A percentile compares a stretch with the other conserved stretches of the same genome.
phyloP scores from a whole-genome alignment of 768 basidiomycete species.

The Hypholoma fasciculare region DNA sequence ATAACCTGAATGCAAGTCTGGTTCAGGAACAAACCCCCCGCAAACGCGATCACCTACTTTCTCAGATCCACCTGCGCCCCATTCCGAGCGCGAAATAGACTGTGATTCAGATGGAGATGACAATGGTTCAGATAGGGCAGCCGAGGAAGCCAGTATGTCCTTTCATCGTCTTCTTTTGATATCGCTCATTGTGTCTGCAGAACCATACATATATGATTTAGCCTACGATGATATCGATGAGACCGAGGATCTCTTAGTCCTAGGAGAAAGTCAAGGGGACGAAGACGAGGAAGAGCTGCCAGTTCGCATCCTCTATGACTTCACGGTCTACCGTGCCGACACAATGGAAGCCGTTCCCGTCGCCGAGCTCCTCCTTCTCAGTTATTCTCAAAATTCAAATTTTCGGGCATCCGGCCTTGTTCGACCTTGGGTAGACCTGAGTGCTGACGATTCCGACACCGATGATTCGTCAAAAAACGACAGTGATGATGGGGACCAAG shows the following conservation, averaged over 20 bases:
- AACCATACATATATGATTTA: not conserved
- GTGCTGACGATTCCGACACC: slow-evolving; percentile 18
- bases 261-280: slow-evolving; percentile 36
- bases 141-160: not conserved
- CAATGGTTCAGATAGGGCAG: too few species aligned
- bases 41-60: not conserved
- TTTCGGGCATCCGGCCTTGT: slow-evolving; percentile 43
- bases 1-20: not conserved
- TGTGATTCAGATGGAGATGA: too few species aligned
- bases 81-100: not conserved
- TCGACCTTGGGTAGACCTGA: slow-evolving; percentile 33
- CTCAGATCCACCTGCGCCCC: not conserved
- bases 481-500: not conserved
- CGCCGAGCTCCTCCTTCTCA: slow-evolving; percentile 35
- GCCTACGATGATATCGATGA: slow-evolving; percentile 36
- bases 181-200: not conserved
- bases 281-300: slow-evolving; percentile 45
- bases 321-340: slow-evolving; percentile 46
- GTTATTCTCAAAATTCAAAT: slow-evolving; percentile 27
- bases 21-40: not conserved
- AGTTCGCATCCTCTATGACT: slow-evolving; percentile 55
- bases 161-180: not conserved
- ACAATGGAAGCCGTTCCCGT: slow-evolving; percentile 41
- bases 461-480: slow-evolving; percentile 29
- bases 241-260: slow-evolving; percentile 39